These are phyloP conservation scores for Ophiostoma quercus DNA, from an alignment of 2,329 filamentous ascomycete species.

Conservation along the genomic window DNA sequence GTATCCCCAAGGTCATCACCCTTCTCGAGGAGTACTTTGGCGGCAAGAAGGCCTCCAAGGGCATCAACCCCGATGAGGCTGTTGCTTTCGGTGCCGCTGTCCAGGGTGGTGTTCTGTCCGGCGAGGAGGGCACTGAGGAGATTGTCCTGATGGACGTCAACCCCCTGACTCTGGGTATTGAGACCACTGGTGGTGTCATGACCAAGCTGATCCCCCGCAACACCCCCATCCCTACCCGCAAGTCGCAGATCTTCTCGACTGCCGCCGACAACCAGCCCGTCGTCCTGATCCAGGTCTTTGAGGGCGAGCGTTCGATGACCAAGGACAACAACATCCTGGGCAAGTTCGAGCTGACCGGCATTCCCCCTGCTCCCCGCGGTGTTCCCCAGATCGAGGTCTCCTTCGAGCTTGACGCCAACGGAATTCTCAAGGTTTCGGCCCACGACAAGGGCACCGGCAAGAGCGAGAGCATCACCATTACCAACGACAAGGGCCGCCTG, in stretches of 20 bases:
- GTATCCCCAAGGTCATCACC: constrained; percentile 95
- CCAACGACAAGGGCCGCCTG: constrained; percentile 98
- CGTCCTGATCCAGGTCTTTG: constrained; percentile 90
- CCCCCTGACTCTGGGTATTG: constrained; percentile 91
- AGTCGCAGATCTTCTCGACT: constrained; percentile 97
- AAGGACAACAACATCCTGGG: constrained; percentile 97
- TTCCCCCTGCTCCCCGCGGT: constrained; percentile 89
- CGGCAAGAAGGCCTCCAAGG: constrained; percentile 97
- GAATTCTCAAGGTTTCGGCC: constrained; percentile 93
- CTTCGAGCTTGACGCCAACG: constrained; percentile 96
- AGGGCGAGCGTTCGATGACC: constrained; percentile 89
- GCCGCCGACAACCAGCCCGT: constrained; percentile 95
- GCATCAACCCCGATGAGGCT: constrained; percentile 98
- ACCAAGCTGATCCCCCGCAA: constrained; percentile 93
- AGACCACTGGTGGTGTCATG: constrained; percentile 97
- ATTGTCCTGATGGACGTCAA: constrained; percentile 96
- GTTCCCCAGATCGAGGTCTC: constrained; percentile 98
- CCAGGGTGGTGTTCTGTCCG: constrained; percentile 90
- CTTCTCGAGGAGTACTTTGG: constrained; percentile 94
- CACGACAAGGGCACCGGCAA: constrained; percentile 98
- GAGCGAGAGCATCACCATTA: constrained; percentile 95
- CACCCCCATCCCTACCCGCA: constrained; percentile 90
- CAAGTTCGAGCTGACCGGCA: constrained; percentile 96
- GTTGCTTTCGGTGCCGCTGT: constrained; percentile 96
- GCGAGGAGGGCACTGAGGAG: constrained; percentile 73